A percentile compares a stretch with the other conserved stretches of the same genome.
Conservation (phyloP, 2,329 filamentous ascomycete genomes). For the Delphinella strobiligena region DNA sequence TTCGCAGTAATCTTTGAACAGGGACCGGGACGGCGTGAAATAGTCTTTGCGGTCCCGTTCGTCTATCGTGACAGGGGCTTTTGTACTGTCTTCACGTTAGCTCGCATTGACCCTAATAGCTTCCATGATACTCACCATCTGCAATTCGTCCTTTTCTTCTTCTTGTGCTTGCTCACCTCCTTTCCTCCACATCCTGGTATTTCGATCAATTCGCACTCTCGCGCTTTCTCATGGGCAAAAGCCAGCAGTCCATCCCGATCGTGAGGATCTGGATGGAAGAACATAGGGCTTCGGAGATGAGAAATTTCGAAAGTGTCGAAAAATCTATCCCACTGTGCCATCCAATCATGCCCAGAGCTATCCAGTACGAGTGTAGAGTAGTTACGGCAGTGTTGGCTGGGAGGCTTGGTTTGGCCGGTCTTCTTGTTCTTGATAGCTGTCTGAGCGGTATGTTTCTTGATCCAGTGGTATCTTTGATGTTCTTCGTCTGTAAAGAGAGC, state of each 20-base stretch:
- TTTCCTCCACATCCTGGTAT: slow-evolving; percentile 66
- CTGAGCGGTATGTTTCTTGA: slow-evolving; percentile 50
- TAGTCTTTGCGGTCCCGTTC: slow-evolving; percentile 37
- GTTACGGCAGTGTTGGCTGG: slow-evolving; percentile 14
- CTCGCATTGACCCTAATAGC: too few relatives aligned
- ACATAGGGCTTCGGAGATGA: slow-evolving; percentile 67
- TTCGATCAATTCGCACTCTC: slow-evolving; percentile 55
- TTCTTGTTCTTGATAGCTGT: slow-evolving; percentile 45
- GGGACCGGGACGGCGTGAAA: slow-evolving; percentile 26
- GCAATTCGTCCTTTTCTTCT: slow-evolving; percentile 46
- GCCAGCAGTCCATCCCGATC: slow-evolving; percentile 64
- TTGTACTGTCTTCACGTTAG: too few relatives aligned
- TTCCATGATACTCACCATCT: too few relatives aligned
- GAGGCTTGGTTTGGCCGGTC: slow-evolving; percentile 28
- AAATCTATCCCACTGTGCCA: slow-evolving; percentile 57
- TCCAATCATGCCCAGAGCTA: slow-evolving; percentile 50
- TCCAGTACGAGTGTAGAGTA: slow-evolving; percentile 54
- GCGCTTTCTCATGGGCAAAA: slow-evolving; percentile 49
- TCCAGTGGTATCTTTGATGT: slow-evolving; percentile 70
- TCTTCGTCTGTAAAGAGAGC: slow-evolving; percentile 77
- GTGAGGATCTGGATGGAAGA: slow-evolving; percentile 67
- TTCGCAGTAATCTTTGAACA: slow-evolving; percentile 31
- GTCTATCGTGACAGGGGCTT: slow-evolving; percentile 26
- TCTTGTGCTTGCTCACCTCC: slow-evolving; percentile 65
- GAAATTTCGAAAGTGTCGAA: slow-evolving; percentile 59